Evolutionary conservation across 805 yeast genomes (phyloP).

Genomic region (Barnettozyma sucrosica): DNA sequence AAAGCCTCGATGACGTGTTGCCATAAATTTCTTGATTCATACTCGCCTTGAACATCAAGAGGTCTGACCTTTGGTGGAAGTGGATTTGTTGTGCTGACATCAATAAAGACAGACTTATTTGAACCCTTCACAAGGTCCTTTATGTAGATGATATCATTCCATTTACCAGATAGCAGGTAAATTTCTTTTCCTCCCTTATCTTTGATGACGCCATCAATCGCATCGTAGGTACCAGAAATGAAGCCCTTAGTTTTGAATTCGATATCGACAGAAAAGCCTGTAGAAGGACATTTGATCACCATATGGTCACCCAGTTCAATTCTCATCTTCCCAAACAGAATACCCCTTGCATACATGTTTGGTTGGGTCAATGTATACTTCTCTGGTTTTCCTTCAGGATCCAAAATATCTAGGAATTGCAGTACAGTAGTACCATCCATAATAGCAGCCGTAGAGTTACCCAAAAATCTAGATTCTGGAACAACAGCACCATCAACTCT

Average conservation of each 20-base stretch:
- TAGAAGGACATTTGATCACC: conserved; percentile 57
- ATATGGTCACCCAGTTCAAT: conserved; percentile 92
- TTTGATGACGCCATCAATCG: conserved; percentile 70
- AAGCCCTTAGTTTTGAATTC: conserved; percentile 96
- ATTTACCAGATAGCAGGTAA: conserved; percentile 77
- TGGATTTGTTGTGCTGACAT: conserved; percentile 50
- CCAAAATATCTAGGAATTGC: conserved; percentile 55
- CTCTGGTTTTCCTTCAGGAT: conserved; percentile 49
- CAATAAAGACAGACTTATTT: conserved; percentile 45
- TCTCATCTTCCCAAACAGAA: conserved; percentile 82
- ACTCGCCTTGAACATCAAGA: conserved; percentile 67
- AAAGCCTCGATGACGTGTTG: conserved; percentile 73
- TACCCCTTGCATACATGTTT: conserved; percentile 91
- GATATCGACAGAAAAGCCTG: conserved; percentile 64
- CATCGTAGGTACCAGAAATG: conserved; percentile 87
- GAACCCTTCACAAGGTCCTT: conserved; percentile 44
- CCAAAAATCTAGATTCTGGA: conserved; percentile 84
- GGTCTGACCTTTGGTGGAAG: conserved; percentile 70
- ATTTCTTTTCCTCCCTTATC: conserved; percentile 47
- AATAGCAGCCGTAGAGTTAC: conserved; percentile 94
- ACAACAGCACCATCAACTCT: conserved; percentile 84
- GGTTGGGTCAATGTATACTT: conserved; percentile 87
- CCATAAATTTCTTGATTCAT: conserved; percentile 85
- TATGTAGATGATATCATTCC: conserved; percentile 83
- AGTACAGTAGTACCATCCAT: conserved; percentile 88